phyloP scores from a whole-genome alignment of 257 asterid species.

The Verbena officinalis region DNA sequence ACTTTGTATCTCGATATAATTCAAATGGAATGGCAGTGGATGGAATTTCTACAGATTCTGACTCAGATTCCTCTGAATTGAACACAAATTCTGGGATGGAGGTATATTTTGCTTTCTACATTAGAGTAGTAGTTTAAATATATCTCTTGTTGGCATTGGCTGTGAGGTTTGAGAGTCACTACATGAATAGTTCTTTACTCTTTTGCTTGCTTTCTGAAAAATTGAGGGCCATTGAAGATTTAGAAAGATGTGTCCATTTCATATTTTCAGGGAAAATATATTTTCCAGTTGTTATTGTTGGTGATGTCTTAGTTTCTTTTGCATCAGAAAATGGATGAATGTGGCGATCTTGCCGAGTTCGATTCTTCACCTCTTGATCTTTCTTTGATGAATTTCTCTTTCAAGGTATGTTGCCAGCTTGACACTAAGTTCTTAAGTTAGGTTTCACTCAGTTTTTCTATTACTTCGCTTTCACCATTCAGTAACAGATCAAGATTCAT shows the following conservation, averaged over 20 bases:
- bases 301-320: conserved; percentile 29
- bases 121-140: neutral
- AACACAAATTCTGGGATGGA: conserved; percentile 56
- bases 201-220: conserved; percentile 18
- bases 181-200: conserved; percentile 11
- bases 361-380: conserved; percentile 75
- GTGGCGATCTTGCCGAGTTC: conserved; percentile 80
- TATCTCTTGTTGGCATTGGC: conserved; percentile 4
- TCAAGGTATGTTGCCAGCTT: conserved; percentile 88
- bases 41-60: conserved; percentile 52
- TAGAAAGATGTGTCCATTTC: conserved; percentile 17
- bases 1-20: conserved; percentile 76
- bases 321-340: conserved; percentile 78
- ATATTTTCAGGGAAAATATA: neutral
- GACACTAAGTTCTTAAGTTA: neutral
- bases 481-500: neutral
- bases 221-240: conserved; percentile 16
- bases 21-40: conserved; percentile 56
- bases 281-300: conserved; percentile 12
- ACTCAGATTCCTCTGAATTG: conserved; percentile 63
- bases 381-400: conserved; percentile 83
- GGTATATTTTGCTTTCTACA: conserved; percentile 39
- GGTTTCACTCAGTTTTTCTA: neutral
- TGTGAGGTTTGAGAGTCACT: conserved; percentile 7
- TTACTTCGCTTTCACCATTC: conserved; percentile 1